Conservation (phyloP, 176 grass and related monocot species). For the Cenchrus fungigraminus region DNA sequence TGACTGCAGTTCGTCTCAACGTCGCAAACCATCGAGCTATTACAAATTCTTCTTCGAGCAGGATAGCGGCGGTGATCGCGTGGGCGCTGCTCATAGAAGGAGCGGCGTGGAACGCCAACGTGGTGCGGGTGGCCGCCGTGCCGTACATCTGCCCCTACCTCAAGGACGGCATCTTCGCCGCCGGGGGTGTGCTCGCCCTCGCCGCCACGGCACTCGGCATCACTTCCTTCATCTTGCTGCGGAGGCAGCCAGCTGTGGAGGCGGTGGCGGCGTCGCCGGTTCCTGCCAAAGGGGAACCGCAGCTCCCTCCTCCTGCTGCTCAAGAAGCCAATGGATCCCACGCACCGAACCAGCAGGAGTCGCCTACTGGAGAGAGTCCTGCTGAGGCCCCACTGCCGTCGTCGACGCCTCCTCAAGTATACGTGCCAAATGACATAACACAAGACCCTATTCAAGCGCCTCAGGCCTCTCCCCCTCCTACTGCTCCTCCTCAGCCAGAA, state of each 20-base stretch:
- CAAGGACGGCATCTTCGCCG: constrained; percentile 40
- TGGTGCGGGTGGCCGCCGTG: neutral
- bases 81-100: constrained; percentile 5
- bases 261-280: neutral
- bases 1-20: no score
- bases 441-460: no score
- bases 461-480: no score
- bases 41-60: neutral
- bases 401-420: no score
- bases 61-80: constrained; percentile 24
- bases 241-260: neutral
- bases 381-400: neutral
- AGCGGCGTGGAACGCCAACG: constrained; percentile 32
- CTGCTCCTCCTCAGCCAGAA: no score
- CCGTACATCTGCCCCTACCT: neutral
- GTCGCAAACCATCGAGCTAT: no score
- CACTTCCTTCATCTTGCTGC: constrained; percentile 27
- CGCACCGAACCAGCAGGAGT: neutral
- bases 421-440: no score
- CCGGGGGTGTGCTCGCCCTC: constrained; percentile 31
- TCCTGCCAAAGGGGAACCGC: neutral
- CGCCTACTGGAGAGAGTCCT: neutral
- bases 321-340: neutral
- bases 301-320: neutral
- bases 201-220: constrained; percentile 35